Evolutionary conservation across 495 filamentous ascomycete genomes (phyloP).

Genomic region (Geopyxis carbonaria): DNA sequence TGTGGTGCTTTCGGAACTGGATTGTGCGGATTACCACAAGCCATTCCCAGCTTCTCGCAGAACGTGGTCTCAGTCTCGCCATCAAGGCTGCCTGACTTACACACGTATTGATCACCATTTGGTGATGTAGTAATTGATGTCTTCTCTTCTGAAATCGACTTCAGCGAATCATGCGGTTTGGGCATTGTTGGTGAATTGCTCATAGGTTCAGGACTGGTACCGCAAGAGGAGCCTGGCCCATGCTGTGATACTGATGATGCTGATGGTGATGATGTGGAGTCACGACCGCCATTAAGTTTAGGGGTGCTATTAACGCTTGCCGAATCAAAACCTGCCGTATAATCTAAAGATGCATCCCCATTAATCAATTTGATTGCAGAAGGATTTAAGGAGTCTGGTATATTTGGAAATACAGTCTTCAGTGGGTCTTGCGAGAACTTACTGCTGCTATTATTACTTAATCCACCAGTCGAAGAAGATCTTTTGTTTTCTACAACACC

Average conservation of each 20-base stretch:
- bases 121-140: constrained; percentile 13
- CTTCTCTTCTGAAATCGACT: constrained; percentile 24
- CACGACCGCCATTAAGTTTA: constrained; percentile 20
- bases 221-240: constrained; percentile 66
- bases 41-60: constrained; percentile 54
- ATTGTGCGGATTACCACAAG: constrained; percentile 53
- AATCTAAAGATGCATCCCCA: constrained; percentile 26
- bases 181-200: constrained; percentile 5
- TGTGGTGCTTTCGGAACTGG: constrained; percentile 35
- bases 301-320: constrained; percentile 20
- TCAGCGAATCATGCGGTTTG: constrained; percentile 35
- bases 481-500: constrained; percentile 19
- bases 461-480: constrained; percentile 2
- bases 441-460: constrained; percentile 15
- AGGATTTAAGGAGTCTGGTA: constrained; percentile 32
- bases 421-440: constrained; percentile 9
- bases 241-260: constrained; percentile 46
- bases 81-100: constrained; percentile 21
- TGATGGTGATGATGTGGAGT: constrained; percentile 36
- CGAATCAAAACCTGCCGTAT: constrained; percentile 4
- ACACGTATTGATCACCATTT: constrained; percentile 19
- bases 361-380: constrained; percentile 29
- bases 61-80: constrained; percentile 32
- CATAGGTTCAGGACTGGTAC: constrained; percentile 56
- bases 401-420: constrained; percentile 5